These are phyloP conservation scores for Plantago elongata DNA, from an alignment of 257 asterid genomes.

Conservation along the genomic window DNA sequence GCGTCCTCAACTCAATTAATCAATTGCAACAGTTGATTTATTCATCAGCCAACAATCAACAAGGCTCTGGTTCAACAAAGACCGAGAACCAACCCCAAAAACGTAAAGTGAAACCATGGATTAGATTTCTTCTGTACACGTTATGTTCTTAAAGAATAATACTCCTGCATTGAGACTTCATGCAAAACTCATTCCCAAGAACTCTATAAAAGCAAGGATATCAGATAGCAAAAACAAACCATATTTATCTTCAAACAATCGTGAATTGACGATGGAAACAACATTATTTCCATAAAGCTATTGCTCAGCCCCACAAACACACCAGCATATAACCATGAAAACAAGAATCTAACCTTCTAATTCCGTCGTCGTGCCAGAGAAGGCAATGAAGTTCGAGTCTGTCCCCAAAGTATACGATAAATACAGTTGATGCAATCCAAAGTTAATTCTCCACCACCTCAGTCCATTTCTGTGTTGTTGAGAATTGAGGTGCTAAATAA, in stretches of 20 bases:
- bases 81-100: too few relatives aligned
- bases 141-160: too few relatives aligned
- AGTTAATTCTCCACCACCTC: slow-evolving; percentile 45
- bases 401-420: slow-evolving; percentile 52
- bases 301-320: too few relatives aligned
- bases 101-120: too few relatives aligned
- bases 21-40: too few relatives aligned
- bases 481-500: slow-evolving; percentile 25
- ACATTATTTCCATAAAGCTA: neutral
- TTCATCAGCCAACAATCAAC: too few relatives aligned
- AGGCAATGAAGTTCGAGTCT: slow-evolving; percentile 44
- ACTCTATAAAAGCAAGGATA: neutral
- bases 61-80: too few relatives aligned
- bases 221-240: neutral
- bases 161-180: too few relatives aligned
- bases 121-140: too few relatives aligned
- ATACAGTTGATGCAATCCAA: slow-evolving; percentile 51
- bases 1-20: slow-evolving; percentile 29
- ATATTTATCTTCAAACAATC: neutral
- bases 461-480: slow-evolving; percentile 36
- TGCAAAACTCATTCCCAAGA: neutral
- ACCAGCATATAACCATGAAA: neutral
- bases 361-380: slow-evolving; percentile 44
- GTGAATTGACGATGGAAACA: neutral
- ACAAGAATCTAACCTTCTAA: slow-evolving; percentile 34